Evolutionary conservation across 768 basidiomycete species (phyloP), one percentile per base, ranked within the genome.

Genomic region (Termitomyces titanicus): DNA sequence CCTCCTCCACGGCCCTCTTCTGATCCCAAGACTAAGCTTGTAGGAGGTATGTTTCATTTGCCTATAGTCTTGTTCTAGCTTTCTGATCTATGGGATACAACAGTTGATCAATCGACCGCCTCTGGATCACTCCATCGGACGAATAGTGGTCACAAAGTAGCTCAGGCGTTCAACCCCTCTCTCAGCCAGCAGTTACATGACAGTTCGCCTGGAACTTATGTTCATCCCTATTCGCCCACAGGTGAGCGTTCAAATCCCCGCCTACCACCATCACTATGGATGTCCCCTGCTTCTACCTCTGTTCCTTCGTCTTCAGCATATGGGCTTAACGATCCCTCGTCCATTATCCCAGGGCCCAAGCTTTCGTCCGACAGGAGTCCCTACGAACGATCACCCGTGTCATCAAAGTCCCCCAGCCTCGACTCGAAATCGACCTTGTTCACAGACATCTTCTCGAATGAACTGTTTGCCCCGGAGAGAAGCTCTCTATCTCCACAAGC

Each of bases 251-350:
- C 79, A 45, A 72, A 74, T 57, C 63, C 75, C 33, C 79, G 81
- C 53, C 72, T 91, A 42, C 86, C 85, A 45, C 88, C 90, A 3
- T 89, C 89, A 38, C 71, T 92, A 38, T 92, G 89, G 90, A 92
- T 92, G 90, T 90, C 90, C 12, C 80, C 89, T 45, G 72, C 82
- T 5, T 79, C 79, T 38, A 67, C 81, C 9, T 68, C 79, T 13
- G 72, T 79, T 4, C 66, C 77, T 20, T 73, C 79, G 27, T 72
- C 79, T 7, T 66, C 74, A 57, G 60, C 67, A 47, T 74, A 74
- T 63, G 68, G 72, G 34, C 71, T 74, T 57, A 72, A 72, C 57
- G 60, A 59, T 42, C 51, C 70, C 44, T 69, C 72, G 61, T 70
- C 75, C 31, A 68, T 71, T 68, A 55, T 68, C 51, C 65, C 68